Conservation (phyloP, 495 filamentous ascomycete species). For the Aspergillus kassunensis region DNA sequence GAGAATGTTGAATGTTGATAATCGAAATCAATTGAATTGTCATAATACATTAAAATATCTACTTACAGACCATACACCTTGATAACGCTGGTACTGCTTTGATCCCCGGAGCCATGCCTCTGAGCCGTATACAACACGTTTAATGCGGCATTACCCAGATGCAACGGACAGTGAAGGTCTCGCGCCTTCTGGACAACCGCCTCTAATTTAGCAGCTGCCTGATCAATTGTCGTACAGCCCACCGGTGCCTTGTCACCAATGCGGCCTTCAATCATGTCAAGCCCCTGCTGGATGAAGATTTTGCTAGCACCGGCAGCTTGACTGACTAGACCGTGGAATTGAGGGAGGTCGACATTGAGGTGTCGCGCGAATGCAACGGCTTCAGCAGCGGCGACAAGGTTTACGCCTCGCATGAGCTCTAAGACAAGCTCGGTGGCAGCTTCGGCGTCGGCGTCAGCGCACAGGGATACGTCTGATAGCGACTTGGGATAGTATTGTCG, state of each 20-base stretch:
- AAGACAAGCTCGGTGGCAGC: constrained; percentile 49
- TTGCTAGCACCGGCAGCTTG: constrained; percentile 67
- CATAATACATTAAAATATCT: constrained; percentile 4
- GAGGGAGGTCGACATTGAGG: constrained; percentile 59
- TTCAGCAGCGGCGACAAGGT: constrained; percentile 62
- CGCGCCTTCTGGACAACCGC: constrained; percentile 56
- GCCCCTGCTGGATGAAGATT: constrained; percentile 54
- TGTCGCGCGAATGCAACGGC: constrained; percentile 60
- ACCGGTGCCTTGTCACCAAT: constrained; percentile 25
- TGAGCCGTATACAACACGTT: constrained; percentile 35
- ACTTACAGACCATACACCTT: constrained; percentile 26
- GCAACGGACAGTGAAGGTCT: constrained; percentile 40
- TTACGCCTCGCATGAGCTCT: constrained; percentile 58
- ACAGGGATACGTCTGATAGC: constrained; percentile 32
- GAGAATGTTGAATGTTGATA: too few species aligned
- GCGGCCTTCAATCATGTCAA: constrained; percentile 46
- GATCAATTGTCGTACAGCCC: constrained; percentile 47
- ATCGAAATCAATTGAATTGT: background rate
- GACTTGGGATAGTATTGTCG: constrained; percentile 51
- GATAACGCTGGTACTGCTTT: constrained; percentile 34
- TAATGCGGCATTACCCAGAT: constrained; percentile 41
- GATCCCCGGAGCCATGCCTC: constrained; percentile 27
- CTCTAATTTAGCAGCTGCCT: constrained; percentile 55
- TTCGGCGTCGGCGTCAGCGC: constrained; percentile 27
- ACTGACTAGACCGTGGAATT: constrained; percentile 62